Evolutionary conservation across 176 grass and related monocot genomes (phyloP).

Genomic region (Pontederia paniculata): DNA sequence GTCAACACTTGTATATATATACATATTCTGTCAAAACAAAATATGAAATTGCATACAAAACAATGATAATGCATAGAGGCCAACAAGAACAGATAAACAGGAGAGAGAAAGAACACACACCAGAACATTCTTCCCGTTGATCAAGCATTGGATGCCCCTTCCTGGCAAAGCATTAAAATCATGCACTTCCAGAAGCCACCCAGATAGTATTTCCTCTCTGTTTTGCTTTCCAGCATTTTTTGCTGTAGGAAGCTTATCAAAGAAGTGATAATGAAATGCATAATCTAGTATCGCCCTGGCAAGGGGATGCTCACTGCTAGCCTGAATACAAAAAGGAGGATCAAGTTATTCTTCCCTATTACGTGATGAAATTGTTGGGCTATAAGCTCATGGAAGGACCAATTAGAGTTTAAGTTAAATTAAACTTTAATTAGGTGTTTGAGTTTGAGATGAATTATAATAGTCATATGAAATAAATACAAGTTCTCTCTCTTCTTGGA

Average conservation of each 20-base stretch:
- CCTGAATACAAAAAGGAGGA: conserved; percentile 30
- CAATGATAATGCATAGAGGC: not conserved
- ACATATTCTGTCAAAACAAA: too few species aligned
- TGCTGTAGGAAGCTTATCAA: conserved; percentile 51
- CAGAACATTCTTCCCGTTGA: conserved; percentile 60
- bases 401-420: not conserved
- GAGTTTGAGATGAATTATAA: too few species aligned
- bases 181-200: conserved; percentile 56
- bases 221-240: conserved; percentile 39
- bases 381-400: not conserved
- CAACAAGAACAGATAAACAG: not conserved
- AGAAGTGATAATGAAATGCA: conserved; percentile 89
- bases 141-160: conserved; percentile 61
- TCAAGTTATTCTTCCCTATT: too few species aligned
- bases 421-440: too few species aligned
- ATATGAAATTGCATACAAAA: not conserved
- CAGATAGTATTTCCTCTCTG: conserved; percentile 52
- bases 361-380: too few species aligned
- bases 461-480: not conserved
- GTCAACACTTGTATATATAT: not conserved
- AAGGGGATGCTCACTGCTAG: conserved; percentile 96
- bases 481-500: too few species aligned
- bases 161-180: conserved; percentile 66
- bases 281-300: conserved; percentile 87
- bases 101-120: conserved; percentile 32